Evolutionary conservation across 768 basidiomycete genomes (phyloP).

Genomic region (Gloeopeniophorella convolvens): DNA sequence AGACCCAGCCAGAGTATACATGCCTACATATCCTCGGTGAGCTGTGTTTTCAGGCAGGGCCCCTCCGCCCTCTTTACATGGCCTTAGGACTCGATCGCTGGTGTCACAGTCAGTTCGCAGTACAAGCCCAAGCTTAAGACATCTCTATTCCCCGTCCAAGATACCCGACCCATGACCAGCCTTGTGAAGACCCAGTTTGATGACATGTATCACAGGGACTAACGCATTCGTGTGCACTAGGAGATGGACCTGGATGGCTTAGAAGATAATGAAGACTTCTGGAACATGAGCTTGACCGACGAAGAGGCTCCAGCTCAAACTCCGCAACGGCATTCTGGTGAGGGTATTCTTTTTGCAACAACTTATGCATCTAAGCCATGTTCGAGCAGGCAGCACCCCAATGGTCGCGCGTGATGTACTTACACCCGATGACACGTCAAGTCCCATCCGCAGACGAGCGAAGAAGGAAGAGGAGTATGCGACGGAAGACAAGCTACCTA

Average conservation of each 20-base stretch:
- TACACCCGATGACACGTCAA: background rate
- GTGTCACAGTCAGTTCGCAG: slow-evolving; percentile 43
- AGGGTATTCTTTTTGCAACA: background rate
- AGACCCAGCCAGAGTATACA: slow-evolving; percentile 60
- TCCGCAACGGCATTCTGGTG: slow-evolving; percentile 29
- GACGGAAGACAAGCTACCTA: slow-evolving; percentile 39
- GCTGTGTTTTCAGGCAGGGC: slow-evolving; percentile 23
- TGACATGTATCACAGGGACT: background rate
- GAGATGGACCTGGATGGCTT: slow-evolving; percentile 60
- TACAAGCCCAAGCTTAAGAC: slow-evolving; percentile 54
- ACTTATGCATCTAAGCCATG: background rate
- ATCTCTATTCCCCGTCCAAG: slow-evolving; percentile 54
- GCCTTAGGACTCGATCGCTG: slow-evolving; percentile 63
- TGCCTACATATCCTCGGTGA: slow-evolving; percentile 41
- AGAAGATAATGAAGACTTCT: slow-evolving; percentile 64
- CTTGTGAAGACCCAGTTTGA: no score
- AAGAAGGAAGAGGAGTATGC: background rate
- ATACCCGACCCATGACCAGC: slow-evolving; percentile 64
- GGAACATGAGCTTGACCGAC: slow-evolving; percentile 40
- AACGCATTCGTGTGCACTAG: slow-evolving; percentile 31
- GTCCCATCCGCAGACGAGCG: background rate
- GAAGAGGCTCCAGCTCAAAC: slow-evolving; percentile 30
- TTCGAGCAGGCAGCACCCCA: background rate
- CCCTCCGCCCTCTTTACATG: slow-evolving; percentile 11
- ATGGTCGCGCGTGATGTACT: background rate